Base-by-base conservation (phyloP, 2,329 filamentous ascomycete genomes). In the Alternaria rosae region DNA sequence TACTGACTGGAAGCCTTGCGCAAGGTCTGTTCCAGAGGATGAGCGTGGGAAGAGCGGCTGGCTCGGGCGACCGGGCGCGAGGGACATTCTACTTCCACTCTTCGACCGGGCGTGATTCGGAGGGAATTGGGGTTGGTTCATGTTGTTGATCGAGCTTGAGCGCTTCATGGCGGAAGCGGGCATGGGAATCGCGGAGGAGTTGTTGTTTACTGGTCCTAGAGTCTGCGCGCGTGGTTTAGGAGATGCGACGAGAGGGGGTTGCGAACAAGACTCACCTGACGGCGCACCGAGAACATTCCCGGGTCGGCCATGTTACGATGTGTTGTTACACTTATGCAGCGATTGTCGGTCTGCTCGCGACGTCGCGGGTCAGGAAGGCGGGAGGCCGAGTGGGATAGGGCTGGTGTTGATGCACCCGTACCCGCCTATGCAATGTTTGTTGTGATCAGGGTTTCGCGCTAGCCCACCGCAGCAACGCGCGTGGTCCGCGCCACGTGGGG, bases 91-190 rank as follows among this genome's bases (percentile, higher is more conserved):
- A 77, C 90, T 91, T 75, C 90, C 91, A 65, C 94, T 97, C 72
- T 92, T 88, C 26, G 92, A 93, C 71, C 94, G 92, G 70, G 84
- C 88, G 76, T 90, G 89, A 57, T 86, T 85, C 57, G 89, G 88
- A 74, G 87, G 90, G 13, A 68, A 75, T 47, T 71, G 47, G 87
- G 88, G 60, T 38, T 73, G 70, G 51, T 87, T 86, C 72, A 88
- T 85, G 75, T 88, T 88, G 66, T 88, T 89, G 70, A 89, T 89
- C 12, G 93, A 94, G 75, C 89, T 95, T 28, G 92, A 91, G 79
- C 95, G 92, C 84, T 99, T 99, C 86, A 99, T 91, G 42, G 93
- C 92, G 42, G 94, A 98, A 26, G 92, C 87, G 9, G 95, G 94
- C 82, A 97, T 93, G 20, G 95, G 95, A 66, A 99, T 92, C 21